Base-by-base conservation (phyloP, 495 filamentous ascomycete species). In the Penicillium diatomitis region DNA sequence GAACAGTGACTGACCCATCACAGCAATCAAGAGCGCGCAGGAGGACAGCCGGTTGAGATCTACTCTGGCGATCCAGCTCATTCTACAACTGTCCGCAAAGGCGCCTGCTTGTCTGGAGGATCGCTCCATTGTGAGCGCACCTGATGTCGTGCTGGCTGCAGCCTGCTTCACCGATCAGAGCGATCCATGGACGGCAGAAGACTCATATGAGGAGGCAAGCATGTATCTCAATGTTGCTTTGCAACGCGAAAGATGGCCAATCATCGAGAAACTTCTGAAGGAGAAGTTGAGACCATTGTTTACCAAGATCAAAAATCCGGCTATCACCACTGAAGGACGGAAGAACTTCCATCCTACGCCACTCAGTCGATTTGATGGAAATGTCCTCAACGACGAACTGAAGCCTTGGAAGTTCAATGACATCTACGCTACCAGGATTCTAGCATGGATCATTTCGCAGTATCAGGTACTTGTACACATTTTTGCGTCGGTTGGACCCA, bases 361-460 rank as follows among this genome's bases (percentile, higher is more conserved):
- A 53, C 61, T 51, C 52, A 67, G 50, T 44, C 60, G 68, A 0
- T 72, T 71, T 31, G 71, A 76, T 38, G 53, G 63, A 31, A 78
- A 72, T 32, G 51, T 73, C 5, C 53, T 74, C 39, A 76, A 79
- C 50, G 69, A 68, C 3, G 65, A 64, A 7, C 55, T 51, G 0
- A 88, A 85, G 63, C 85, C 86, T 3, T 95, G 89, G 89, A 91
- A 89, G 56, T 78, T 74, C 46, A 66, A 67, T 1, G 73, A 80
- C 46, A 65, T 77, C 9, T 81, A 83, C 48, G 73, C 81, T 3
- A 65, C 86, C 1, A 73, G 84, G 0, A 72, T 85, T 3, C 69
- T 95, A 34, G 63, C 68, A 9, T 95, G 87, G 87, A 70, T 77
- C 0, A 67, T 90, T 5, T 44, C 61, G 3, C 69, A 69, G 41